phyloP scores from a whole-genome alignment of 768 basidiomycete species.

The Mycena alexandri region DNA sequence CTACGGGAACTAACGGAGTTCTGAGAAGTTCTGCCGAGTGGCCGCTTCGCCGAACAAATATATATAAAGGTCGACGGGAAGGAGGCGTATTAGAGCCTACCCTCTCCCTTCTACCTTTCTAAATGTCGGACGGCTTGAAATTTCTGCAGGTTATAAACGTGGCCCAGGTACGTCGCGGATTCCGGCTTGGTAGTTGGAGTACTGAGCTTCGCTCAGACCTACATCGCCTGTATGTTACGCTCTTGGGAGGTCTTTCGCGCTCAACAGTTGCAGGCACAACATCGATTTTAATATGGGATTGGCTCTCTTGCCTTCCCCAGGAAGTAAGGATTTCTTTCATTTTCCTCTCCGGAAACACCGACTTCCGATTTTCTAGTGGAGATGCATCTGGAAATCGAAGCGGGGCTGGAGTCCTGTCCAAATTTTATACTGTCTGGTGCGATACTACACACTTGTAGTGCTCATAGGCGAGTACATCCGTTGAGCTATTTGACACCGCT shows the following conservation, averaged over 20 bases:
- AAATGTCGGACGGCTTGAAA: conserved; percentile 24
- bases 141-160: conserved; percentile 24
- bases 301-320: conserved; percentile 38
- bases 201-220: conserved; percentile 21
- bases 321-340: conserved; percentile 13
- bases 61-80: conserved; percentile 9
- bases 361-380: conserved; percentile 17
- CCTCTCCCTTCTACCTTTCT: conserved; percentile 1
- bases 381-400: conserved; percentile 32
- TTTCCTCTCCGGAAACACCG: not conserved
- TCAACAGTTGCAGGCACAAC: conserved; percentile 27
- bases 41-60: not conserved
- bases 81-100: not conserved
- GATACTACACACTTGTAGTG: conserved; percentile 36
- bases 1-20: not conserved
- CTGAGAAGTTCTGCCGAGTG: too few species aligned
- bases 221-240: conserved; percentile 32
- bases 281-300: conserved; percentile 37
- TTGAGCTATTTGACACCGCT: not conserved
- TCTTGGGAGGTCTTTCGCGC: too few species aligned
- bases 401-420: conserved; percentile 30
- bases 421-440: conserved; percentile 32
- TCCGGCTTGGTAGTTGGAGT: not conserved
- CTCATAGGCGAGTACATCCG: conserved; percentile 28
- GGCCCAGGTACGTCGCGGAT: conserved; percentile 15